Conservation (phyloP, 768 basidiomycete species). For the Termitomyces sp. region DNA sequence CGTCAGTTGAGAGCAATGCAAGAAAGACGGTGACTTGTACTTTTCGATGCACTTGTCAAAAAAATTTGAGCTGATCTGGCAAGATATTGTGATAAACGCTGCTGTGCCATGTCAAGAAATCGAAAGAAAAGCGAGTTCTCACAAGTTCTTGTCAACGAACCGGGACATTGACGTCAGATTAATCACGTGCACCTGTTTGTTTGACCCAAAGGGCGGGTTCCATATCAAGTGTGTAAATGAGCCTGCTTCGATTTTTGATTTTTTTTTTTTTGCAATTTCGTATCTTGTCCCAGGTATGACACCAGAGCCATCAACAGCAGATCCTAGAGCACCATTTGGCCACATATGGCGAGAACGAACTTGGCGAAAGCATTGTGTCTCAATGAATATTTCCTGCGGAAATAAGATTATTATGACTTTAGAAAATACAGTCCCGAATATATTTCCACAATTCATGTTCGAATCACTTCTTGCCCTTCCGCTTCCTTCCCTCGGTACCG, state of each 20-base stretch:
- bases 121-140: not conserved
- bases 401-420: not conserved
- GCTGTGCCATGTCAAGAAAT: constrained; percentile 21
- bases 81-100: constrained; percentile 30
- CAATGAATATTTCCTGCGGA: not conserved
- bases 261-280: no score
- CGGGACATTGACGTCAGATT: not conserved
- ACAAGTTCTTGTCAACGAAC: no score
- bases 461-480: constrained; percentile 39
- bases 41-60: constrained; percentile 26
- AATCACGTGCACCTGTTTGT: constrained; percentile 1
- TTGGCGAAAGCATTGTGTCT: no score
- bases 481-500: constrained; percentile 57
- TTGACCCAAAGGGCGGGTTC: no score
- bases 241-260: no score
- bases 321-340: no score
- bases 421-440: constrained; percentile 7
- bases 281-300: no score
- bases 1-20: not conserved
- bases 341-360: no score
- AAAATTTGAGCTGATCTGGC: constrained; percentile 32
- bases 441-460: not conserved
- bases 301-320: no score
- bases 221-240: no score
- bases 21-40: constrained; percentile 17